phyloP scores from a whole-genome alignment of 257 asterid genomes.

The Fraxinus quadrangulata region DNA sequence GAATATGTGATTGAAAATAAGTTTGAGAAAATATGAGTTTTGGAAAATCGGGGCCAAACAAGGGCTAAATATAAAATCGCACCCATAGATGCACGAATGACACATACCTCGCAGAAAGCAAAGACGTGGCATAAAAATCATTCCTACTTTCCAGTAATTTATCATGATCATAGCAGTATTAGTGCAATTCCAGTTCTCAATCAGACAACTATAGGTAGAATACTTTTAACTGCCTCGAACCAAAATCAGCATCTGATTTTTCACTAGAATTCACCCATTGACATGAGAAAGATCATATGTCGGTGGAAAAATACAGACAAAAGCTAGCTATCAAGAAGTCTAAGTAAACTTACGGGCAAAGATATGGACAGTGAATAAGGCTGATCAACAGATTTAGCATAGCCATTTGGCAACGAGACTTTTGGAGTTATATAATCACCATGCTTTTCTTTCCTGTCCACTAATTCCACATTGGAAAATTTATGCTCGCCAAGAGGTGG shows the following conservation, averaged over 20 bases:
- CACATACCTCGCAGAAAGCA: conserved; percentile 23
- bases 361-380: conserved; percentile 45
- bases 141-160: conserved; percentile 17
- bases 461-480: conserved; percentile 28
- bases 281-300: background rate
- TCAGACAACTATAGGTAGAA: conserved; percentile 12
- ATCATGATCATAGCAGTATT: conserved; percentile 17
- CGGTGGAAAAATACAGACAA: background rate
- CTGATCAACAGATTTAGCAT: conserved; percentile 30
- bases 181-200: conserved; percentile 13
- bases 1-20: too few relatives aligned
- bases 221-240: conserved; percentile 17
- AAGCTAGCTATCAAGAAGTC: background rate
- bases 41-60: too few relatives aligned
- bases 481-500: conserved; percentile 40
- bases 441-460: conserved; percentile 31
- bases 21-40: too few relatives aligned
- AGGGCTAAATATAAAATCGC: too few relatives aligned
- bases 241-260: conserved; percentile 12
- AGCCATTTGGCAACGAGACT: background rate
- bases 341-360: conserved; percentile 72
- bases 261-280: conserved; percentile 1
- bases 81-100: background rate
- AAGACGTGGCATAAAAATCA: conserved; percentile 20
- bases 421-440: conserved; percentile 20